A percentile compares a stretch with the other conserved stretches of the same genome.
Conservation (phyloP, 768 basidiomycete genomes). For the Coprinellus micaceus region DNA sequence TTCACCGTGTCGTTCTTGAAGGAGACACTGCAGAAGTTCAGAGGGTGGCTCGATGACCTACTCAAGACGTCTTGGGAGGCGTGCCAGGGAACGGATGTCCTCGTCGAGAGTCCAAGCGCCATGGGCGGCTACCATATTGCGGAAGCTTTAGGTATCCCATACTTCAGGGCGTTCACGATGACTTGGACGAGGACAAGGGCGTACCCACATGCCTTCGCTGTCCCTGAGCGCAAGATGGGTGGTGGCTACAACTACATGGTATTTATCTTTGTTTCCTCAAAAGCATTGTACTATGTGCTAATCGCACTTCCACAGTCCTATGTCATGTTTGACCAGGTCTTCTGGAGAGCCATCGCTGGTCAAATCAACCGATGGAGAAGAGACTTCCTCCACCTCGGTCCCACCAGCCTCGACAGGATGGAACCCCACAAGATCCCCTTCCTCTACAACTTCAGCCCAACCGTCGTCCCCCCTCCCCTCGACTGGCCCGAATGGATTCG, state of each 20-base stretch:
- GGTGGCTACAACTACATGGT: slow-evolving; percentile 99
- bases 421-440: slow-evolving; percentile 98
- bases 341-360: slow-evolving; percentile 92
- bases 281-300: too few species aligned
- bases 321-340: slow-evolving; percentile 96
- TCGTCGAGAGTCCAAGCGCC: slow-evolving; percentile 93
- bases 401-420: slow-evolving; percentile 91
- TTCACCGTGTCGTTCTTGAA: slow-evolving; percentile 95
- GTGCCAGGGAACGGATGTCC: slow-evolving; percentile 89
- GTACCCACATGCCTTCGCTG: slow-evolving; percentile 97
- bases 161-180: slow-evolving; percentile 96
- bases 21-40: slow-evolving; percentile 90
- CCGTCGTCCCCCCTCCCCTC: slow-evolving; percentile 85
- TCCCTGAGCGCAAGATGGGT: slow-evolving; percentile 97
- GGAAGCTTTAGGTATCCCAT: slow-evolving; percentile 89
- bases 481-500: slow-evolving; percentile 99
- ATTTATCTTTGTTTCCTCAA: too few species aligned
- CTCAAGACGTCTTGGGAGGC: slow-evolving; percentile 95
- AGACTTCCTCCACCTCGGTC: slow-evolving; percentile 65
- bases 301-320: slow-evolving; percentile 63
- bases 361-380: slow-evolving; percentile 95
- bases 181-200: slow-evolving; percentile 96
- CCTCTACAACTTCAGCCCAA: slow-evolving; percentile 94
- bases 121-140: slow-evolving; percentile 98
- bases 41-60: slow-evolving; percentile 96